Evolutionary conservation across 179 eudicot species (phyloP).

Genomic region (Silene noctiflora): DNA sequence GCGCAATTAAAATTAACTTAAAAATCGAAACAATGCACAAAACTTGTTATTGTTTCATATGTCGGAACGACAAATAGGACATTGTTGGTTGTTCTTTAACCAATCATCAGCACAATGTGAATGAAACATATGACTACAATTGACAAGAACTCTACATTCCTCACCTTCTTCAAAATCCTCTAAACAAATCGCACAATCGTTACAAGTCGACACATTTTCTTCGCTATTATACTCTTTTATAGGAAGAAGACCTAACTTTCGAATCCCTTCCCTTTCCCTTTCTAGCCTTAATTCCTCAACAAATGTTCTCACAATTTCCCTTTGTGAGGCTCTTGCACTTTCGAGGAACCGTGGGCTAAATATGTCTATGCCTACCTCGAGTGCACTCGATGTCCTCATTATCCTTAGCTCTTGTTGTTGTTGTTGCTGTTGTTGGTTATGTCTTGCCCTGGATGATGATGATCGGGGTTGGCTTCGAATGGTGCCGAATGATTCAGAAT

Average conservation of each 20-base stretch:
- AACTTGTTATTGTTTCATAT: neutral
- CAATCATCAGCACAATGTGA: conserved; percentile 25
- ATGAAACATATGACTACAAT: conserved; percentile 31
- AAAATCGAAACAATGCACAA: too few species aligned
- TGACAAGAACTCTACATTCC: conserved; percentile 23
- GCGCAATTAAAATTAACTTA: neutral
- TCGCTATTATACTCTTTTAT: conserved; percentile 2
- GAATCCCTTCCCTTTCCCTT: conserved; percentile 23
- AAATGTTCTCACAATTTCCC: conserved; percentile 15
- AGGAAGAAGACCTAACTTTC: conserved; percentile 15
- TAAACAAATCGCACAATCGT: conserved; percentile 29
- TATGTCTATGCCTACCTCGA: conserved; percentile 16
- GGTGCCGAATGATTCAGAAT: neutral
- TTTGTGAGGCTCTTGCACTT: conserved; percentile 18
- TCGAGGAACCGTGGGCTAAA: conserved; percentile 25
- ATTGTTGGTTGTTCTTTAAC: conserved; percentile 21
- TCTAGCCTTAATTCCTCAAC: conserved; percentile 20
- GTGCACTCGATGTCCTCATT: neutral
- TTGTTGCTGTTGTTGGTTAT: neutral
- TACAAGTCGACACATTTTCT: conserved; percentile 24
- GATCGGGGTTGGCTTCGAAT: neutral
- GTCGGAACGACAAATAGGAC: conserved; percentile 22
- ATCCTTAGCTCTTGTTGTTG: neutral
- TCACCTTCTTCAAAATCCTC: conserved; percentile 24
- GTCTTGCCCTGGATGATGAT: neutral